Evolutionary conservation across 2,329 filamentous ascomycete genomes (phyloP), one percentile per base, ranked within the genome.

Genomic region (Mycosphaerella sp.): DNA sequence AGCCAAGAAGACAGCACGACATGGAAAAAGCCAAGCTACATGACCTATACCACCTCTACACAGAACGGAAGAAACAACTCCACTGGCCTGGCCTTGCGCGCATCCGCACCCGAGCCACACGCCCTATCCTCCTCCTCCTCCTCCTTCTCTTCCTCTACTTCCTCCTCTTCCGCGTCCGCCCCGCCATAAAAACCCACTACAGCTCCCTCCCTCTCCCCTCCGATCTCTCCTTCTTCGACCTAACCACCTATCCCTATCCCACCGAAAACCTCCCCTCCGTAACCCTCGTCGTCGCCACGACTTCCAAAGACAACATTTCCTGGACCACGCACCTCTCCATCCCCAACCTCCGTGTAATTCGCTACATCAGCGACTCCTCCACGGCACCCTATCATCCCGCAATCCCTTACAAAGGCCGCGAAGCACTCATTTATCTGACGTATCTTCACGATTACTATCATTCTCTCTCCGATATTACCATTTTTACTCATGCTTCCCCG

Each of bases 371-470:
- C 57, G 59, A 62, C 45, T 58, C 59, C 42, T 23, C 43, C 6
- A 51, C 41, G 4, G 59, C 59, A 2, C 4, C 52, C 29, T 61
- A 56, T 46, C 59, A 51, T 17, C 60, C 60, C 2, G 21, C 51
- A 6, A 10, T 45, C 4, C 39, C 55, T 46, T 4, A 2, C 10
- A 61, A 61, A 50, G 60, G 57, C 10, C 51, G 57, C 10, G 60
- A 62, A 49, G 59, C 60, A 2, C 34, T 62, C 9, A 62, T 62
- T 51, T 61, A 61, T 29, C 51, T 61, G n/a, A 61, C 60, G 4
- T 62, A 61, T 31, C 36, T 62, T 2, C 44, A 56, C 55, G 57
- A 62, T 38, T 59, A 57, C 48, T 61, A 62, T 55, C 51, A 17
- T 17, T 17, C 14, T 17, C 14, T 17, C 14, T 17, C 14, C 14